Evolutionary conservation across 257 asterid genomes (phyloP).

Genomic region (Plantago major): DNA sequence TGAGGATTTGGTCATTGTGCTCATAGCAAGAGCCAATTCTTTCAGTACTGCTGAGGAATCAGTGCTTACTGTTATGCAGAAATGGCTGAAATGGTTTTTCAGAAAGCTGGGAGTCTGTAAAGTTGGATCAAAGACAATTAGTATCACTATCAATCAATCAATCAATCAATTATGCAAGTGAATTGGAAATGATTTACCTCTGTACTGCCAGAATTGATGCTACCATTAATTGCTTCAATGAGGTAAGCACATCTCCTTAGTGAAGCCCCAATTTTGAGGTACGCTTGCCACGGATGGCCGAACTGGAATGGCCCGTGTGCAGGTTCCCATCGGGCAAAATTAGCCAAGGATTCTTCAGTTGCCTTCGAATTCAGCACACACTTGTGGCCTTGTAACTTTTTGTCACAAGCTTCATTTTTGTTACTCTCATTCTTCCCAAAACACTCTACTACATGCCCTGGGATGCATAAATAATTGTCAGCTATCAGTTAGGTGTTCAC

Average conservation of each 20-base stretch:
- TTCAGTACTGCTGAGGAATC: slow-evolving; percentile 44
- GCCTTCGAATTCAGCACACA: slow-evolving; percentile 68
- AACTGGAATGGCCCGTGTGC: slow-evolving; percentile 57
- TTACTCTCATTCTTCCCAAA: slow-evolving; percentile 25
- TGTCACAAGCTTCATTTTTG: slow-evolving; percentile 25
- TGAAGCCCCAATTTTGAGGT: slow-evolving; percentile 56
- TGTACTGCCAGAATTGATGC: slow-evolving; percentile 29
- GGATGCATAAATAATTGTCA: background rate
- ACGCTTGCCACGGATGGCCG: slow-evolving; percentile 65
- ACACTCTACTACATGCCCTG: slow-evolving; percentile 51
- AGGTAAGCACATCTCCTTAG: slow-evolving; percentile 61
- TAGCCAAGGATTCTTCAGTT: slow-evolving; percentile 73
- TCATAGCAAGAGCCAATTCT: slow-evolving; percentile 42
- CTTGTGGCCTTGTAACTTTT: slow-evolving; percentile 45
- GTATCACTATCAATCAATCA: background rate
- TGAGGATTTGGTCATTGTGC: slow-evolving; percentile 48
- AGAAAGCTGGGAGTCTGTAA: slow-evolving; percentile 49
- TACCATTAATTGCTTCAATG: slow-evolving; percentile 53
- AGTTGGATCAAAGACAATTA: background rate
- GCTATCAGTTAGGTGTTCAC: no score
- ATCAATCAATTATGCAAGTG: no score
- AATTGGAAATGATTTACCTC: slow-evolving; percentile 32
- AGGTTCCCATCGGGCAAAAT: slow-evolving; percentile 77
- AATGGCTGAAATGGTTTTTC: slow-evolving; percentile 44
- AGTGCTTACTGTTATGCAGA: slow-evolving; percentile 38